These are phyloP conservation scores for Talaromyces borbonicus DNA, from an alignment of 495 filamentous ascomycete species.

Conservation along the genomic window DNA sequence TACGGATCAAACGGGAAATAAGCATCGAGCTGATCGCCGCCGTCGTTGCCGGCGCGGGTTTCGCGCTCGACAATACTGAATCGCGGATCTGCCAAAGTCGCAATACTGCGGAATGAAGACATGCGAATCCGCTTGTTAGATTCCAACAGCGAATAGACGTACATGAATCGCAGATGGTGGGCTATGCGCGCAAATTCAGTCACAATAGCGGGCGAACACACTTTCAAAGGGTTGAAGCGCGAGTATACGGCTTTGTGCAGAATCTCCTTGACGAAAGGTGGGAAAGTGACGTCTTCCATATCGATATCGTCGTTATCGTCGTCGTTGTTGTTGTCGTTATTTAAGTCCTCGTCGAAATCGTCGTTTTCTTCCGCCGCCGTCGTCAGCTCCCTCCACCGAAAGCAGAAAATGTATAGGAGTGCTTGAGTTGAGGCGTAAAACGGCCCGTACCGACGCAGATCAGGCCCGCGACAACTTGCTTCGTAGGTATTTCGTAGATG, in stretches of 20 bases:
- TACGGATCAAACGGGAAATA: slow-evolving; percentile 98
- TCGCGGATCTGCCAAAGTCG: slow-evolving; percentile 20
- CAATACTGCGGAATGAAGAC: slow-evolving; percentile 43
- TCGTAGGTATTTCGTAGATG: slow-evolving; percentile 55
- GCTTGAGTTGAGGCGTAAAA: slow-evolving; percentile 91
- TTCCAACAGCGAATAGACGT: slow-evolving; percentile 78
- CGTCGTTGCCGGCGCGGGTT: slow-evolving; percentile 48
- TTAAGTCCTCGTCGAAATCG: too few species aligned
- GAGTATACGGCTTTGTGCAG: slow-evolving; percentile 69
- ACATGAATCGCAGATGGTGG: slow-evolving; percentile 73
- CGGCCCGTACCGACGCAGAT: slow-evolving; percentile 68
- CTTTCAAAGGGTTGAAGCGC: slow-evolving; percentile 87
- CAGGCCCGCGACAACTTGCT: slow-evolving; percentile 62
- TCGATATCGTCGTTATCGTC: slow-evolving; percentile 43
- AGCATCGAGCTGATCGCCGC: slow-evolving; percentile 71
- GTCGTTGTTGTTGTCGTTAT: not conserved
- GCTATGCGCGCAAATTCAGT: slow-evolving; percentile 81
- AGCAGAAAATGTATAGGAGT: slow-evolving; percentile 92
- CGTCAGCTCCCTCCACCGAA: slow-evolving; percentile 87
- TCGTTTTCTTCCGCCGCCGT: slow-evolving; percentile 41
- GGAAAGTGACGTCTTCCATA: slow-evolving; percentile 61
- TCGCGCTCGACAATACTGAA: slow-evolving; percentile 50
- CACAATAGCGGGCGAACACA: slow-evolving; percentile 89
- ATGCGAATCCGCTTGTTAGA: slow-evolving; percentile 80
- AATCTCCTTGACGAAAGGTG: slow-evolving; percentile 56